Evolutionary conservation across 345 rosid species (phyloP).

Genomic region (Stellera chamaejasme): DNA sequence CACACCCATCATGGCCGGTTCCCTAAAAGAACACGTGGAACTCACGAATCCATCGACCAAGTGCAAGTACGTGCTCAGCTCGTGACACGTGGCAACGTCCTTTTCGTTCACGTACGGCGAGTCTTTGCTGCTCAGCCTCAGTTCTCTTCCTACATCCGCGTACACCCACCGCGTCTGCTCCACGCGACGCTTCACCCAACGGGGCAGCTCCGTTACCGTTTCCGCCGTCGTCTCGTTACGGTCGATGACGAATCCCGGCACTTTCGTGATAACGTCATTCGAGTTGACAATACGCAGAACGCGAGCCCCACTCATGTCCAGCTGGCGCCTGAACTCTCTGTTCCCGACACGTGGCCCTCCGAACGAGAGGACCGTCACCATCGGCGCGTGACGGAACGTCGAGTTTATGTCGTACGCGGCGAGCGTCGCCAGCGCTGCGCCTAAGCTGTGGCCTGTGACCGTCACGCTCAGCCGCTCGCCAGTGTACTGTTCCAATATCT

Average conservation of each 20-base stretch:
- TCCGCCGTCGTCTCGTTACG: slow-evolving; percentile 8
- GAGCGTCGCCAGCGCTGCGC: slow-evolving; percentile 54
- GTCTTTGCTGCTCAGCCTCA: slow-evolving; percentile 35
- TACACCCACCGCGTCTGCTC: slow-evolving; percentile 33
- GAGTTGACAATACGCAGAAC: slow-evolving; percentile 55
- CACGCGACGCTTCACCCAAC: slow-evolving; percentile 39
- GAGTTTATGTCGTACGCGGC: slow-evolving; percentile 45
- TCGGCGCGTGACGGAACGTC: slow-evolving; percentile 20
- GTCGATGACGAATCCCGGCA: slow-evolving; percentile 48
- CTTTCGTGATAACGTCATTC: slow-evolving; percentile 49
- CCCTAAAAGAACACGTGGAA: slow-evolving; percentile 38
- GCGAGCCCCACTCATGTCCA: slow-evolving; percentile 45
- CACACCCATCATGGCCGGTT: slow-evolving; percentile 21
- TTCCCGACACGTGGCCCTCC: slow-evolving; percentile 71
- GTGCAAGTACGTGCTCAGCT: slow-evolving; percentile 41
- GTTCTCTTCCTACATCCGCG: slow-evolving; percentile 56
- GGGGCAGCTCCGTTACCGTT: slow-evolving; percentile 15
- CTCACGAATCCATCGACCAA: slow-evolving; percentile 43
- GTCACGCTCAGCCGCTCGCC: slow-evolving; percentile 53
- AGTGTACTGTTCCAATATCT: slow-evolving; percentile 30
- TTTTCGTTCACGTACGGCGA: slow-evolving; percentile 25
- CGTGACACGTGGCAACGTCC: slow-evolving; percentile 49
- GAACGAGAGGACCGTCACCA: slow-evolving; percentile 55
- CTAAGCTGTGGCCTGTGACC: slow-evolving; percentile 59
- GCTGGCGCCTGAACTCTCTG: slow-evolving; percentile 31